Evolutionary conservation across 306 rosid species (phyloP).

Genomic region (Glycine latifolia): DNA sequence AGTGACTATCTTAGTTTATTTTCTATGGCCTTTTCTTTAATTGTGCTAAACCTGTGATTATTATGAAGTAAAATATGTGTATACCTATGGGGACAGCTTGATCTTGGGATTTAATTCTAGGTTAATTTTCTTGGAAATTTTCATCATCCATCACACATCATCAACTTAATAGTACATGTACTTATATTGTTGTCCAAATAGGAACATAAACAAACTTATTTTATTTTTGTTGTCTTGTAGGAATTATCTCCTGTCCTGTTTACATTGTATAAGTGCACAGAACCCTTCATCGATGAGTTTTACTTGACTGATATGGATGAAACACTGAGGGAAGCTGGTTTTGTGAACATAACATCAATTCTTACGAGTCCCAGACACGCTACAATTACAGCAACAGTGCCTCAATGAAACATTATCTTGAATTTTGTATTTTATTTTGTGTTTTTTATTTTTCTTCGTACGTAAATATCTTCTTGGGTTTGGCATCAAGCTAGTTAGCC

Average conservation of each 20-base stretch:
- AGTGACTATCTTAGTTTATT: neutral
- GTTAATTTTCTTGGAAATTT: too few species aligned
- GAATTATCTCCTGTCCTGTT: slow-evolving; percentile 69
- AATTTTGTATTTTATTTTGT: neutral
- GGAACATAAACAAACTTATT: too few species aligned
- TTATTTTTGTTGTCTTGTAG: slow-evolving; percentile 37
- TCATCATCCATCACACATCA: too few species aligned
- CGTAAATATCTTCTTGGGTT: too few species aligned
- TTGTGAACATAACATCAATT: slow-evolving; percentile 56
- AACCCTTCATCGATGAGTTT: slow-evolving; percentile 73
- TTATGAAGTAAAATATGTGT: neutral
- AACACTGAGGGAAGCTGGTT: slow-evolving; percentile 61
- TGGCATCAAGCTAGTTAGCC: slow-evolving; percentile 17
- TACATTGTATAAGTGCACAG: slow-evolving; percentile 72
- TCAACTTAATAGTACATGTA: too few species aligned
- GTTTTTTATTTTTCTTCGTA: too few species aligned
- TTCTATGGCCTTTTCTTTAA: neutral
- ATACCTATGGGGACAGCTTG: neutral
- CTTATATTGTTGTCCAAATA: too few species aligned
- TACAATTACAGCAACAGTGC: slow-evolving; percentile 67
- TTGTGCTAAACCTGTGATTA: neutral
- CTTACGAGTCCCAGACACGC: slow-evolving; percentile 71
- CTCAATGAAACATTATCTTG: slow-evolving; percentile 46
- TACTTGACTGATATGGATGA: slow-evolving; percentile 66
- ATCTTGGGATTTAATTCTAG: neutral